These are phyloP conservation scores for Diaporthe eres DNA, from an alignment of 2,329 filamentous ascomycete species.

Conservation along the genomic window DNA sequence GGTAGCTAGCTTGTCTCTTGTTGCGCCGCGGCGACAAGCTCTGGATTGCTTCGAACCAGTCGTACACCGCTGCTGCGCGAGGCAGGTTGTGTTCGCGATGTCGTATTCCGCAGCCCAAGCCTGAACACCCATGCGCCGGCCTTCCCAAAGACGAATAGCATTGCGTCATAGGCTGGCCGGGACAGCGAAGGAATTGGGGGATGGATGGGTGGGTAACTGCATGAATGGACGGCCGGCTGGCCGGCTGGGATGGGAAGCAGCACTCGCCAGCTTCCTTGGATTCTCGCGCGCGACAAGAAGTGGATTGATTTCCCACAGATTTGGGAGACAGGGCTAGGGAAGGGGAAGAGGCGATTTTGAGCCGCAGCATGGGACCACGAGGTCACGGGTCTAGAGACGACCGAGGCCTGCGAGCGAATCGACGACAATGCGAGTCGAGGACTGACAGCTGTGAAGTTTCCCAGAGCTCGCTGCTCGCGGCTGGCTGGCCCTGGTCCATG, in stretches of 20 bases:
- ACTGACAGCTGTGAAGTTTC: neutral
- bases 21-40: neutral
- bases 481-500: constrained; percentile 17
- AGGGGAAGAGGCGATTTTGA: constrained; percentile 8
- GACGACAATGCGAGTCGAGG: constrained; percentile 15
- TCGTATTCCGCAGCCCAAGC: constrained; percentile 16
- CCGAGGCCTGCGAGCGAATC: constrained; percentile 4
- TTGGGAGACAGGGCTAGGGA: neutral
- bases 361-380: constrained; percentile 13
- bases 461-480: neutral
- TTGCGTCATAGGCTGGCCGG: constrained; percentile 38
- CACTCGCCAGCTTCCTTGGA: constrained; percentile 18
- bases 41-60: constrained; percentile 3
- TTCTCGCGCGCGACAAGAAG: constrained; percentile 12
- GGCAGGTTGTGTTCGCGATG: constrained; percentile 25
- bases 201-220: constrained; percentile 20
- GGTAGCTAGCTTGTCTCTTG: constrained; percentile 28
- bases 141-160: constrained; percentile 12
- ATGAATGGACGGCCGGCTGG: neutral
- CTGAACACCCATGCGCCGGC: constrained; percentile 1
- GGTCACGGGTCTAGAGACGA: constrained; percentile 10
- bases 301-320: constrained; percentile 1
- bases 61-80: constrained; percentile 26
- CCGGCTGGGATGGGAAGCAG: constrained; percentile 13
- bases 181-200: constrained; percentile 28